Evolutionary conservation across 2,329 filamentous ascomycete genomes (phyloP), one percentile per base, ranked within the genome.

Genomic region (Monilinia laxa): DNA sequence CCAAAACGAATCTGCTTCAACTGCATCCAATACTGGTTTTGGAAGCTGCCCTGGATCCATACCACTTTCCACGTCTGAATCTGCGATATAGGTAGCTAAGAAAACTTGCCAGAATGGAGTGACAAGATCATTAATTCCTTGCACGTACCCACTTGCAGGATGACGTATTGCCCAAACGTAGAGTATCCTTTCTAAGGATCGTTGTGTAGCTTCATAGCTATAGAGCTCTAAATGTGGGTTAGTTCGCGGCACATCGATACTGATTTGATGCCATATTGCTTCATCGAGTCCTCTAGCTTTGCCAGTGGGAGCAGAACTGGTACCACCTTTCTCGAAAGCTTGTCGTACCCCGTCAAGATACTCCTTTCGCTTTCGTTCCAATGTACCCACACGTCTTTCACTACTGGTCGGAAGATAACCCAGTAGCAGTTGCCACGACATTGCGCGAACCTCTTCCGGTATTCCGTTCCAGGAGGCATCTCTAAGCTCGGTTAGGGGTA

Each of bases 31-130:
- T 9, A 99, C 96, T 47, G 92, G 85, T 76, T 88, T 90, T 2
- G 95, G 95, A 47, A 99, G 80, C 78, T 98, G 94, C 1, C 94
- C 95, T 0, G 95, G 95, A 77, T 99, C 95, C 93, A 99, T 97
- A 66, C 93, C 94, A 67, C 87, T 89, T 77, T 97, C 93, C 57
- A 98, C 92, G 75, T 97, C 90, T 38, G 90, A 86, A 77, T 97
- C 92, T n/a, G 92, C 93, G 69, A 98, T 95, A 78, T 99, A 99
- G 55, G 91, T 89, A 4, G 92, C 92, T 4, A 99, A 82, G 73
- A 99, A 99, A 2, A 98, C 94, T 78, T 99, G 93, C 90, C 92
- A 99, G 76, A 99, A 98, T 1, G 95, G 95, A 12, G 94, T 97
- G 16, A 97, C 95, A 40, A 99, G 85, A 76, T 99, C 95, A 78